Percentiles rank a stretch among this genome's conserved stretches.
These are phyloP conservation scores for Backusella tuberculispora DNA, from an alignment of 192 early-diverging fungal genomes.

Conservation along the genomic window DNA sequence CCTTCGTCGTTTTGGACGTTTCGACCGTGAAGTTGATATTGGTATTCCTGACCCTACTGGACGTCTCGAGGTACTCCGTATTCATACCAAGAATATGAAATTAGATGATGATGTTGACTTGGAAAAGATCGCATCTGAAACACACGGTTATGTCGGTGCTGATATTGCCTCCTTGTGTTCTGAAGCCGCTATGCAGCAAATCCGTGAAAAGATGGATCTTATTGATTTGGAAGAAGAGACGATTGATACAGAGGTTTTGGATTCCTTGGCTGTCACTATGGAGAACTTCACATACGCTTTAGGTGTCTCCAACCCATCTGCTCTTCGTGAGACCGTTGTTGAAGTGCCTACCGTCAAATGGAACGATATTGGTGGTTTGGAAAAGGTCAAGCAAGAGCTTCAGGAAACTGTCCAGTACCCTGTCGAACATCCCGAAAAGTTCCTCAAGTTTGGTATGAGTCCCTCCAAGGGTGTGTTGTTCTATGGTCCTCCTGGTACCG, in stretches of 20 bases:
- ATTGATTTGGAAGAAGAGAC: constrained; percentile 99
- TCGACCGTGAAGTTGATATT: constrained; percentile 99
- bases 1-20: constrained; percentile 97
- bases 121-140: constrained; percentile 96
- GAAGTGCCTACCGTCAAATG: constrained; percentile 95
- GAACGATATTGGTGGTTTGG: constrained; percentile 97
- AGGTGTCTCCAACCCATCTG: constrained; percentile 93
- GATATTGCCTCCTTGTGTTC: constrained; percentile 98
- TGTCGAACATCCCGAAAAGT: constrained; percentile 98
- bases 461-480: constrained; percentile 98
- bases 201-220: constrained; percentile 98
- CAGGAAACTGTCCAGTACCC: constrained; percentile 99
- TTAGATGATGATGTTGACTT: constrained; percentile 96
- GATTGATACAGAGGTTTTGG: constrained; percentile 96
- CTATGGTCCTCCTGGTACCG: constrained; percentile 98
- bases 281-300: constrained; percentile 96
- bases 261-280: constrained; percentile 94
- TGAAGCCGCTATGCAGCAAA: constrained; percentile 99
- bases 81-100: constrained; percentile 99
- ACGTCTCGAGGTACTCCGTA: constrained; percentile 97
- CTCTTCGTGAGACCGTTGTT: constrained; percentile 98
- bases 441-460: constrained; percentile 98
- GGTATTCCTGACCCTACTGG: constrained; percentile 99
- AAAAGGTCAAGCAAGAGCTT: constrained; percentile 97
- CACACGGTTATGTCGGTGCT: constrained; percentile 97